Conservation (phyloP, 257 asterid species). For the Verbascum thapsus region DNA sequence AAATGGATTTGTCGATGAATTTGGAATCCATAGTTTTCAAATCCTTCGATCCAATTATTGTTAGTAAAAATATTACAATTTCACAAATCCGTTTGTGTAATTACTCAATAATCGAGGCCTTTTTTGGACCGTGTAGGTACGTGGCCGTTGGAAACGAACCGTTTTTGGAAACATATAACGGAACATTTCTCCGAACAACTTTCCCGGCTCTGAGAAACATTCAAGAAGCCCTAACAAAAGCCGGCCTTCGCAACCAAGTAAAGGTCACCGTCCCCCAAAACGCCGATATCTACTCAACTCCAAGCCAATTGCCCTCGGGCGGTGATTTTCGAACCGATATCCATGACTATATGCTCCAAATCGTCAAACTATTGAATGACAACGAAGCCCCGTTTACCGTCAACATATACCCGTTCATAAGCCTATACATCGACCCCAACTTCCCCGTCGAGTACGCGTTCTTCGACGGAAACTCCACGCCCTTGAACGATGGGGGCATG, state of each 20-base stretch:
- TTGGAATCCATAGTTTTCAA: no score
- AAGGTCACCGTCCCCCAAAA: constrained; percentile 63
- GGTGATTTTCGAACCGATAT: constrained; percentile 62
- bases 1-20: no score
- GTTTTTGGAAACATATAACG: constrained; percentile 61
- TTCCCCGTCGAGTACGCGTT: constrained; percentile 71
- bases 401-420: constrained; percentile 68
- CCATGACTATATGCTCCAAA: constrained; percentile 46
- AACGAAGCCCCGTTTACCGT: constrained; percentile 58
- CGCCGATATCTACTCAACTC: constrained; percentile 52
- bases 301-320: constrained; percentile 44
- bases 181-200: constrained; percentile 54
- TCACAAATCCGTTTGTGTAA: no score
- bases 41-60: no score
- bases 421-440: constrained; percentile 50
- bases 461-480: constrained; percentile 63
- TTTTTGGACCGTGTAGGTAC: constrained; percentile 36
- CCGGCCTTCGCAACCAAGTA: constrained; percentile 44
- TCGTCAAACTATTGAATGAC: constrained; percentile 46
- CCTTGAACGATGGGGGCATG: constrained; percentile 65
- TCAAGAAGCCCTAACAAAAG: constrained; percentile 54
- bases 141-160: constrained; percentile 76
- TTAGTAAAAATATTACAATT: no score
- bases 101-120: no score
- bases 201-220: constrained; percentile 54